phyloP scores from a whole-genome alignment of 2,329 filamentous ascomycete species.

The Alternaria rosae region DNA sequence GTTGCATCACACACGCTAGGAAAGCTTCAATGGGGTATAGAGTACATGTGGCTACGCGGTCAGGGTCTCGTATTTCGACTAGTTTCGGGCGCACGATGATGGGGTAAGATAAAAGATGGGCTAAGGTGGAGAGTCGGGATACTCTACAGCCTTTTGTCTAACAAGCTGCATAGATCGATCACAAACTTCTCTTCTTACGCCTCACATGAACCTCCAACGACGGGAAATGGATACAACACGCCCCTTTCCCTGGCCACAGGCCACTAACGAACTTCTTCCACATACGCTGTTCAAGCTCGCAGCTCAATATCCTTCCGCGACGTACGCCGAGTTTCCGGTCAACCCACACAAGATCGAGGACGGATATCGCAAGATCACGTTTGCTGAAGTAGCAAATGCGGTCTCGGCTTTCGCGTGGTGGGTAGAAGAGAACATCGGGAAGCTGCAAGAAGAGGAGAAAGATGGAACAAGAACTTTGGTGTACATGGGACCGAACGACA shows the following conservation, averaged over 20 bases:
- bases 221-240: conserved; percentile 1
- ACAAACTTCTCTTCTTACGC: background rate
- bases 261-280: conserved; percentile 14
- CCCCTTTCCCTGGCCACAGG: conserved; percentile 4
- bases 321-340: conserved; percentile 14
- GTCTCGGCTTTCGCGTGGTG: conserved; percentile 35
- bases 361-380: conserved; percentile 42
- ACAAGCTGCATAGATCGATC: too few relatives aligned
- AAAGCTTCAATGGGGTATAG: background rate
- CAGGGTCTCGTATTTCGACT: background rate
- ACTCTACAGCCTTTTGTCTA: background rate
- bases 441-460: conserved; percentile 21
- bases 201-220: background rate
- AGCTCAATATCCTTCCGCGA: background rate
- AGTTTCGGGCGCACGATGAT: background rate
- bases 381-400: conserved; percentile 35
- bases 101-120: background rate
- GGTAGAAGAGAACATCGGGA: conserved; percentile 35
- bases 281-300: conserved; percentile 15
- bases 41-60: background rate
- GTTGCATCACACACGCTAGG: background rate
- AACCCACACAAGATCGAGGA: conserved; percentile 8
- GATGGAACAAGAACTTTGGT: conserved; percentile 34
- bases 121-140: background rate
- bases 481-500: conserved; percentile 43